These are phyloP conservation scores for Psilocybe azurescens DNA, from an alignment of 768 basidiomycete genomes.

Conservation along the genomic window DNA sequence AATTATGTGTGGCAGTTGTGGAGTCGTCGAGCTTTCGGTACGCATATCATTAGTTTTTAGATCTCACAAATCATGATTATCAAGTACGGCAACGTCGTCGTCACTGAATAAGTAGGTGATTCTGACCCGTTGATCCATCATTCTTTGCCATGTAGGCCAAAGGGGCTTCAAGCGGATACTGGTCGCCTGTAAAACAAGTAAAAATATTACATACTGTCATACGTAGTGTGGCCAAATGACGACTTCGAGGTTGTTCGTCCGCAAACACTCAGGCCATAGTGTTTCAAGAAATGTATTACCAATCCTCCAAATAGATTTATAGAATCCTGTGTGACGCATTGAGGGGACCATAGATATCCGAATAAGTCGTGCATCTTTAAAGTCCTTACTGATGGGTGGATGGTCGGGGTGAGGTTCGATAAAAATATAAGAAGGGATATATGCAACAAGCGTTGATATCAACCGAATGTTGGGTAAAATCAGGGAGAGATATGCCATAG, in stretches of 20 bases:
- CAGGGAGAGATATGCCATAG: conserved; percentile 20
- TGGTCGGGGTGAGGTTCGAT: conserved; percentile 1
- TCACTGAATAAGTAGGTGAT: no score
- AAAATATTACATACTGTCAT: neutral
- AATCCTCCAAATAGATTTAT: conserved; percentile 1
- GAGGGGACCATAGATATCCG: neutral
- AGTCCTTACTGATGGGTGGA: conserved; percentile 5
- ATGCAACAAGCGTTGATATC: conserved; percentile 20
- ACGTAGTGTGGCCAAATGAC: neutral
- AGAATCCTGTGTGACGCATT: conserved; percentile 10
- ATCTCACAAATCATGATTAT: no score
- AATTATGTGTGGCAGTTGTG: no score
- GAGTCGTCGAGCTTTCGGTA: no score
- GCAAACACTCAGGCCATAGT: neutral
- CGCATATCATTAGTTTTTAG: no score
- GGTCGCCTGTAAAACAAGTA: neutral
- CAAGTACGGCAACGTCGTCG: no score
- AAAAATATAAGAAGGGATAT: conserved; percentile 18
- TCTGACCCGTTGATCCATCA: no score
- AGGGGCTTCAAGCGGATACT: neutral
- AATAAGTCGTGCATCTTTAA: neutral
- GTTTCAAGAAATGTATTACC: conserved; percentile 14
- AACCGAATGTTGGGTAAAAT: conserved; percentile 19
- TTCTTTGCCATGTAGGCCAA: neutral
- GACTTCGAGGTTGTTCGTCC: neutral